These are phyloP conservation scores for Colletotrichum lentis DNA, from an alignment of 2,329 filamentous ascomycete species.

Conservation along the genomic window DNA sequence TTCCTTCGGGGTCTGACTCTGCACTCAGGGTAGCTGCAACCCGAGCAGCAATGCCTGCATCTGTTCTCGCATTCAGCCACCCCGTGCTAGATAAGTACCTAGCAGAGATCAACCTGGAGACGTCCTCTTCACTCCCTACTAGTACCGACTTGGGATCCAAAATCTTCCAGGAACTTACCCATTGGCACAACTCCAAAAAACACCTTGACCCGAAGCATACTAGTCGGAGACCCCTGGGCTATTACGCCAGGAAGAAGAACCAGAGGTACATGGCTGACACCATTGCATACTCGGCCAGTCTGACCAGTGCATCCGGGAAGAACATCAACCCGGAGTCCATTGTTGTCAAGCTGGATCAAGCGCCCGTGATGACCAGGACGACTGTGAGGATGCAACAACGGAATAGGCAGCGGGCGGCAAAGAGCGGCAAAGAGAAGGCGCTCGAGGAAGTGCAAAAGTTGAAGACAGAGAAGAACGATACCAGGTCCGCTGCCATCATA, in stretches of 20 bases:
- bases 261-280: constrained; percentile 75
- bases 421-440: constrained; percentile 50
- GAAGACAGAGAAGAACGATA: constrained; percentile 45
- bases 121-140: constrained; percentile 34
- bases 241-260: constrained; percentile 56
- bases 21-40: background rate
- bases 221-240: constrained; percentile 40
- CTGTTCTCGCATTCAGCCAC: constrained; percentile 58
- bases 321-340: constrained; percentile 71
- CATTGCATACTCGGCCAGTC: constrained; percentile 72
- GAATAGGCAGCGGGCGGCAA: constrained; percentile 40
- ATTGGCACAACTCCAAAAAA: constrained; percentile 72
- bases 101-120: constrained; percentile 51
- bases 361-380: constrained; percentile 31
- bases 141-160: constrained; percentile 38
- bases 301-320: constrained; percentile 71
- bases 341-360: constrained; percentile 51
- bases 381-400: too few relatives aligned
- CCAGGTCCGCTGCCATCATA: constrained; percentile 45
- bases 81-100: constrained; percentile 57
- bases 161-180: constrained; percentile 58
- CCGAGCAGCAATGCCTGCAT: background rate
- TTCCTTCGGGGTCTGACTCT: background rate
- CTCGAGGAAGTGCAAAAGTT: constrained; percentile 47
- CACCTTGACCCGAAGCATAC: constrained; percentile 53